Percentiles rank a stretch among this genome's conserved stretches.
Evolutionary conservation across 441 rosid genomes (phyloP).

Genomic region (Erodium texanum): DNA sequence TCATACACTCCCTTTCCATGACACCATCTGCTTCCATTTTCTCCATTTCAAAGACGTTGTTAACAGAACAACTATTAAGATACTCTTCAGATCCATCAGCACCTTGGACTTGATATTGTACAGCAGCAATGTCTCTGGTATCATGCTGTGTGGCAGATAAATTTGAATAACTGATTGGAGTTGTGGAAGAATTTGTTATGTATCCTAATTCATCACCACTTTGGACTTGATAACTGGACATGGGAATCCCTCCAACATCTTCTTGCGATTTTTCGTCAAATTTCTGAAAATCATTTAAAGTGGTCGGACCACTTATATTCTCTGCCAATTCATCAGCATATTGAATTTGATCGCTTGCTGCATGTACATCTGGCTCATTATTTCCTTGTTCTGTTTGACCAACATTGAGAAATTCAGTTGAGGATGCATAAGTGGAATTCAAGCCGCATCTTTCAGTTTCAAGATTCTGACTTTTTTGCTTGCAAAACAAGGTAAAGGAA

Average conservation of each 20-base stretch:
- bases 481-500: constrained; percentile 31
- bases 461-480: constrained; percentile 21
- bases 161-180: constrained; percentile 13
- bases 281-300: constrained; percentile 20
- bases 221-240: constrained; percentile 28
- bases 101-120: constrained; percentile 21
- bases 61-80: constrained; percentile 24
- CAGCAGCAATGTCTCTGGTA: constrained; percentile 18
- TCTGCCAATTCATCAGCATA: constrained; percentile 22
- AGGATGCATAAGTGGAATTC: constrained; percentile 16
- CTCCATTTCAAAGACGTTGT: constrained; percentile 30
- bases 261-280: constrained; percentile 28
- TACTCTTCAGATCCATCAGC: constrained; percentile 24
- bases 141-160: constrained; percentile 15
- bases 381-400: constrained; percentile 25
- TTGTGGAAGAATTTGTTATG: constrained; percentile 14
- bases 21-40: constrained; percentile 20
- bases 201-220: constrained; percentile 20
- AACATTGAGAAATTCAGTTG: constrained; percentile 16
- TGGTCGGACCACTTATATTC: constrained; percentile 18
- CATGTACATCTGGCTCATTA: constrained; percentile 20
- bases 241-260: constrained; percentile 31
- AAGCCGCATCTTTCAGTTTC: constrained; percentile 22
- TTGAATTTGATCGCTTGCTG: constrained; percentile 21
- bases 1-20: constrained; percentile 19